Evolutionary conservation across 176 grass and related monocot species (phyloP).

Genomic region (Rhynchospora tenuis): DNA sequence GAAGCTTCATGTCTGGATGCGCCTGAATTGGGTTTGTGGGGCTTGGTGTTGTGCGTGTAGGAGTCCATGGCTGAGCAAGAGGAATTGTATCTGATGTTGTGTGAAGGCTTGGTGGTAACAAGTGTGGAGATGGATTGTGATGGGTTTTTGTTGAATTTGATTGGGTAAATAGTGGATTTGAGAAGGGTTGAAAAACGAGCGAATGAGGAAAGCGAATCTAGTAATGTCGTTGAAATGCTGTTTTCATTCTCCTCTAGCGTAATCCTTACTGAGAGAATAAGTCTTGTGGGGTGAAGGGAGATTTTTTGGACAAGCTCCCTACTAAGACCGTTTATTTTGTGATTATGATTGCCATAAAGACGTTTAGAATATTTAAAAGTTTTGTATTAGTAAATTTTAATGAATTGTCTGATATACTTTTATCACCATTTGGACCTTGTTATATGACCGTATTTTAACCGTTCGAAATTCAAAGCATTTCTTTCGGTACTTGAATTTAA

Average conservation of each 20-base stretch:
- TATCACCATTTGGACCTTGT: no score
- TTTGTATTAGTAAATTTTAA: no score
- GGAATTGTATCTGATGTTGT: background rate
- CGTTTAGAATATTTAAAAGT: no score
- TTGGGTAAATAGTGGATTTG: background rate
- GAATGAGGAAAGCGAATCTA: background rate
- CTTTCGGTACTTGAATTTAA: no score
- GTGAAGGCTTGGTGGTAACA: background rate
- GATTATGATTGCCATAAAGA: no score
- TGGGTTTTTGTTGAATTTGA: background rate
- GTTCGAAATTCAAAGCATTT: no score
- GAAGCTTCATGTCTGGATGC: background rate
- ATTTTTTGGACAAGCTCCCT: no score
- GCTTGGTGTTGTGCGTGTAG: slow-evolving; percentile 7
- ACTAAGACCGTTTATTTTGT: no score
- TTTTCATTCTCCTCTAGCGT: background rate
- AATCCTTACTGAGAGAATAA: background rate
- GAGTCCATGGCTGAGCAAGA: slow-evolving; percentile 4
- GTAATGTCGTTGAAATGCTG: background rate
- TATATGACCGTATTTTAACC: no score
- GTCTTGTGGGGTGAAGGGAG: no score
- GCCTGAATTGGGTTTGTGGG: slow-evolving; percentile 16
- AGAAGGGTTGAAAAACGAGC: background rate
- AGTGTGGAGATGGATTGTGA: background rate
- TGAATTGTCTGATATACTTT: no score